These are phyloP conservation scores for Cladosporium halotolerans DNA, from an alignment of 2,329 filamentous ascomycete species.

Conservation along the genomic window DNA sequence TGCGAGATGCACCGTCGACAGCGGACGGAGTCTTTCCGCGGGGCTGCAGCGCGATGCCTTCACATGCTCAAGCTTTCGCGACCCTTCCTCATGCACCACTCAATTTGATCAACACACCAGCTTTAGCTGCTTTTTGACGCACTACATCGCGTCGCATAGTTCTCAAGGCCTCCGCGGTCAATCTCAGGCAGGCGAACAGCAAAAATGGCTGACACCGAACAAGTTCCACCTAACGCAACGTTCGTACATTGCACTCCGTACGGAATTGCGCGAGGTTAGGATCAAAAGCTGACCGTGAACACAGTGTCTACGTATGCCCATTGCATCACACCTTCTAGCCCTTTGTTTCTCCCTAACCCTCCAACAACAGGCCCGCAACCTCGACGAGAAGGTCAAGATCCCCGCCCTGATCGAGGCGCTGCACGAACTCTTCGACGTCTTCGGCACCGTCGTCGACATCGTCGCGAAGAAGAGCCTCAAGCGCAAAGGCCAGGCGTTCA, in stretches of 20 bases:
- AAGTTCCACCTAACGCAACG: slow-evolving; percentile 31
- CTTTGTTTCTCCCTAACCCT: not conserved
- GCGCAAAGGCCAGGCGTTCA: slow-evolving; percentile 90
- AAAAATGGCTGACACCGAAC: slow-evolving; percentile 11
- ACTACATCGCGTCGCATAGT: not conserved
- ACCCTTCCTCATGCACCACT: no score
- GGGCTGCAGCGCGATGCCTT: no score
- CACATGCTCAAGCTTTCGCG: not conserved
- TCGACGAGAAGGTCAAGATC: slow-evolving; percentile 86
- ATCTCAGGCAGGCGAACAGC: not conserved
- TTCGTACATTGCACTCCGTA: slow-evolving; percentile 39
- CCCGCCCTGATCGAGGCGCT: slow-evolving; percentile 69
- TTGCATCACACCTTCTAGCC: not conserved
- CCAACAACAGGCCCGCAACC: slow-evolving; percentile 59
- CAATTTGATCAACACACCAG: not conserved
- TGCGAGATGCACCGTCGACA: no score
- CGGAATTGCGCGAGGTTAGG: slow-evolving; percentile 27
- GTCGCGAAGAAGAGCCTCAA: slow-evolving; percentile 85
- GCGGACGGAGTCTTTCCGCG: no score
- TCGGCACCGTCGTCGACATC: slow-evolving; percentile 77
- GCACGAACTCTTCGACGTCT: slow-evolving; percentile 75
- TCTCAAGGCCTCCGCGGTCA: not conserved
- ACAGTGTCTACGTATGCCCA: slow-evolving; percentile 29
- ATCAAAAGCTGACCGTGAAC: slow-evolving; percentile 7
- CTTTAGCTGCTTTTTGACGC: not conserved